Base-by-base conservation (phyloP, 116 monocot genomes). In the Dioscorea cayenensis region DNA sequence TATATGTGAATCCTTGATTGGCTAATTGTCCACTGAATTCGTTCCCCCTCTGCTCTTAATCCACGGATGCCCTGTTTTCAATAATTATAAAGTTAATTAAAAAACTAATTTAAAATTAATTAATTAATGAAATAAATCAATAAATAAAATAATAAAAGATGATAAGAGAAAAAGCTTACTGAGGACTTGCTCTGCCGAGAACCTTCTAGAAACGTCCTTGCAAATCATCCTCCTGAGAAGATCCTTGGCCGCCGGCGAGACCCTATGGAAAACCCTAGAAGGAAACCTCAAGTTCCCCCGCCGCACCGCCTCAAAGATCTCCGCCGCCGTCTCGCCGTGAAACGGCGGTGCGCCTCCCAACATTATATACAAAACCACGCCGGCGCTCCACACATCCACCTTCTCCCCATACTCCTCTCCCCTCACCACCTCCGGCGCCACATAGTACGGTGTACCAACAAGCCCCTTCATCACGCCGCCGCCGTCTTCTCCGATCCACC, bases 301-400 rank as follows among this genome's bases (percentile, higher is more conserved):
- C 10, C 86, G 66, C 66, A 96, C 95, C 9, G 84, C 74, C 28
- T 89, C 76, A 67, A 96, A 92, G 66, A 87, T 72, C 78, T 96
- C 92, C 68, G 29, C 80, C 16, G 89, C 89, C 28, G 83, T 63
- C 20, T 87, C 90, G 1, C 95, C 95, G 72, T 79, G 70, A 74
- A 95, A 95, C 2, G 95, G 91, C 9, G 84, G 80, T 18, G 76
- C 68, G 68, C 94, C 91, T 1, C 80, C 49, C 4, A 96, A 87
- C 82, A 96, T 85, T 43, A 87, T 71, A 80, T 92, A 96, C 62
- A 96, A 37, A 4, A 92, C 77, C 70, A 96, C 92, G 66, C 92
- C 95, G 22, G 85, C 85, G 80, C 92, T 92, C 95, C 95, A 92
- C 27, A 90, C 87, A 49, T 92, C 89, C 20, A 85, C 80, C 80